phyloP scores from a whole-genome alignment of 2,329 filamentous ascomycete genomes.

The Lecanicillium sp. region DNA sequence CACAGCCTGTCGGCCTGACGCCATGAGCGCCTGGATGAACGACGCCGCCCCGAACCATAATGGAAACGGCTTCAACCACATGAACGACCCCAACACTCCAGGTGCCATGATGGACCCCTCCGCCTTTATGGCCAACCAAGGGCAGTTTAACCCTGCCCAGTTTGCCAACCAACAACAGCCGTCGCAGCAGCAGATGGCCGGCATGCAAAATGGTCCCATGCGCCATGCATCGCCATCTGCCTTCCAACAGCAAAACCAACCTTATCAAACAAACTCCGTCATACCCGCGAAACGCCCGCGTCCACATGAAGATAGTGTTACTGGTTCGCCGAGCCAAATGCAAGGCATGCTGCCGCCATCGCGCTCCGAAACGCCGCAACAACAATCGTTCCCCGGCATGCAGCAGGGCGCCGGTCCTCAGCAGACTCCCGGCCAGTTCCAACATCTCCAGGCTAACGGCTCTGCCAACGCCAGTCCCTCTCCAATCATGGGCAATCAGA shows the following conservation, averaged over 20 bases:
- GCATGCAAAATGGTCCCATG: constrained; percentile 74
- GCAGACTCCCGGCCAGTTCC: constrained; percentile 60
- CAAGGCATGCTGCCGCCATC: constrained; percentile 69
- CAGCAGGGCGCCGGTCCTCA: constrained; percentile 55
- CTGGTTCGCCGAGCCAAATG: constrained; percentile 70
- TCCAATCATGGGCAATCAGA: constrained; percentile 80
- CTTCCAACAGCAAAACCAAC: constrained; percentile 56
- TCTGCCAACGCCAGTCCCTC: constrained; percentile 84
- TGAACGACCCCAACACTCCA: constrained; percentile 51
- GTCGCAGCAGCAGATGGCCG: constrained; percentile 44
- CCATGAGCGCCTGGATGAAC: constrained; percentile 68
- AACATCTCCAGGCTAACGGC: constrained; percentile 73
- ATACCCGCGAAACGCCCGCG: constrained; percentile 84
- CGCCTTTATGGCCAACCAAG: constrained; percentile 51
- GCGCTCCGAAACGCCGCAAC: constrained; percentile 86
- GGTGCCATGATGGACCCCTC: constrained; percentile 58
- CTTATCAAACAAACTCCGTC: constrained; percentile 77
- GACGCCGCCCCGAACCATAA: constrained; percentile 62
- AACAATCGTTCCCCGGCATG: constrained; percentile 63
- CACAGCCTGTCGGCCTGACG: constrained; percentile 37
- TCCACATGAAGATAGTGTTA: constrained; percentile 74
- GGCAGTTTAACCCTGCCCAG: constrained; percentile 53
- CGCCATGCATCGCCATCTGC: constrained; percentile 69
- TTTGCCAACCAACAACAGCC: constrained; percentile 40
- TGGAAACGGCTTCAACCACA: constrained; percentile 59